Conservation (phyloP, 139 green algal genomes). For the Zygnema circumcarinatum region DNA sequence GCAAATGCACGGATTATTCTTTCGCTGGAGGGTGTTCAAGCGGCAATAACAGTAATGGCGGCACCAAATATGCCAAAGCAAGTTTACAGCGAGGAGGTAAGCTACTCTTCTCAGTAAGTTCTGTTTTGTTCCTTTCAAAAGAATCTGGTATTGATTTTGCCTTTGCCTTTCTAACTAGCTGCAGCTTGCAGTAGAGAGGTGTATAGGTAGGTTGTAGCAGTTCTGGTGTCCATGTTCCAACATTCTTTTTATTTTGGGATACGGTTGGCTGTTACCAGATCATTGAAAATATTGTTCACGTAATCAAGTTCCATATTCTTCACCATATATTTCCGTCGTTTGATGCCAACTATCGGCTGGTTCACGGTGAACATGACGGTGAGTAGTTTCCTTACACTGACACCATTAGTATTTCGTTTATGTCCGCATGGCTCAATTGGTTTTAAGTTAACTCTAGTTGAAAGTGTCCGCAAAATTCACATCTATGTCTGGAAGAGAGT, state of each 20-base stretch:
- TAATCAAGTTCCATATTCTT: slow-evolving; percentile 70
- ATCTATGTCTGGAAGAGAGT: too few species aligned
- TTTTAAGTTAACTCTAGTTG: background rate
- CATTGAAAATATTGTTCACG: slow-evolving; percentile 58
- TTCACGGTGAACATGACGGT: slow-evolving; percentile 49
- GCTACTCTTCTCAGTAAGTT: background rate
- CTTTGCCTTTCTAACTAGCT: too few species aligned
- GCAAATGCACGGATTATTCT: background rate
- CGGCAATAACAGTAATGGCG: slow-evolving; percentile 53
- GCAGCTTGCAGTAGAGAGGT: too few species aligned
- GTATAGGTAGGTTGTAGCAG: too few species aligned
- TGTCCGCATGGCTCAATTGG: slow-evolving; percentile 13
- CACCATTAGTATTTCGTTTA: too few species aligned
- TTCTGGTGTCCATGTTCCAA: too few species aligned
- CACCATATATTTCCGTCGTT: slow-evolving; percentile 74
- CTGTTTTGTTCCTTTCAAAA: too few species aligned
- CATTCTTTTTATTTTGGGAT: too few species aligned
- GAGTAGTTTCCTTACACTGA: background rate
- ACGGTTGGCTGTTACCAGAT: too few species aligned
- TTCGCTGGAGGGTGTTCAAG: background rate
- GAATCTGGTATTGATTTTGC: too few species aligned
- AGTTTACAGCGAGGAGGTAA: slow-evolving; percentile 65
- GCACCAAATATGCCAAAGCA: slow-evolving; percentile 62
- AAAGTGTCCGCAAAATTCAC: too few species aligned
- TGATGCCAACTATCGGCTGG: slow-evolving; percentile 62